Base-by-base conservation (phyloP, 805 yeast species). In the Naumovozyma baii region DNA sequence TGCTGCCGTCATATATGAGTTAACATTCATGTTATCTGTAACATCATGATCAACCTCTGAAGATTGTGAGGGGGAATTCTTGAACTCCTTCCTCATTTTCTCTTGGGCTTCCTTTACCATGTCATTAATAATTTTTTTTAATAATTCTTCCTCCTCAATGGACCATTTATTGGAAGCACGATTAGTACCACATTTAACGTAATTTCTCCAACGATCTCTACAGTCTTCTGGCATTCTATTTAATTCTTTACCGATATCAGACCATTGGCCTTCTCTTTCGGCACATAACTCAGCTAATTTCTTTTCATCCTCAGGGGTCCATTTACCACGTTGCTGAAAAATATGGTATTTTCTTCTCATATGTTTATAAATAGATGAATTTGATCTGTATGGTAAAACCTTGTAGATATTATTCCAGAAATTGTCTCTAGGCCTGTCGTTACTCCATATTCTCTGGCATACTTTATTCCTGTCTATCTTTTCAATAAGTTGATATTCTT, bases 201-300 rank as follows among this genome's bases (percentile, higher is more conserved):
- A 86, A 57, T 87, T 87, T 58, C 96, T 69, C 94, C 94, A 87
- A 44, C 96, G 68, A 58, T 87, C 96, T 47, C 96, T 70, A 60
- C 95, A 86, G 60, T 87, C 96, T 52, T 87, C 96, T 0, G 96
- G 96, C 95, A 87, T 86, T 50, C 96, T 68, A 9, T 80, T 82
- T 76, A 87, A 67, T 10, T 66, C 62, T 34, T 70, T 69, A 4
- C 95, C 95, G 44, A 87, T 83, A 18, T 67, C 63, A 51, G 82
- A 83, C 96, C 96, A 87, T 52, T 80, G 82, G n/a, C 88, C 83
- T 38, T 76, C 82, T 46, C 73, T 70, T n/a, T 75, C 73, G 12
- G 68, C 59, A 2, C 82, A 81, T 37, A 82, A 63, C 39, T 68
- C 68, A 3, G 73, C 72, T 34, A 87, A 66, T 33, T 68, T 65